Evolutionary conservation across 768 basidiomycete genomes (phyloP).

Genomic region (Dacryopinax spathularia): DNA sequence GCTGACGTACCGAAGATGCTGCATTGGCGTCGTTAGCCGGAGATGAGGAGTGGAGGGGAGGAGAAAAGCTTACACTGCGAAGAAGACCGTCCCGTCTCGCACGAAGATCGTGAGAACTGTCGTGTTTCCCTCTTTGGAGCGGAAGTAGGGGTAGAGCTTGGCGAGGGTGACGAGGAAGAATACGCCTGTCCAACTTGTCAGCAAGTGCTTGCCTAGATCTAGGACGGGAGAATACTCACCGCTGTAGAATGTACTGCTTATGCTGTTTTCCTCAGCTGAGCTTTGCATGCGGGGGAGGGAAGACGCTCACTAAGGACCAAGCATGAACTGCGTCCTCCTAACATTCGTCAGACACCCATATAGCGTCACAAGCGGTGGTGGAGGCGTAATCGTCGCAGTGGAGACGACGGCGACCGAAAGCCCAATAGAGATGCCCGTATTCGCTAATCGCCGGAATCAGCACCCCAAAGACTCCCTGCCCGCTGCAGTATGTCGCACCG

Average conservation of each 20-base stretch:
- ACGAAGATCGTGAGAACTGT: neutral
- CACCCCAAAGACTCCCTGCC: neutral
- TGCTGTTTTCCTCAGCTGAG: neutral
- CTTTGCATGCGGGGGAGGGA: neutral
- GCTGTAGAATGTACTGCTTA: neutral
- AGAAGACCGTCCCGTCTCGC: neutral
- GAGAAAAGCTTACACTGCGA: neutral
- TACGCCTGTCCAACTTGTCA: neutral
- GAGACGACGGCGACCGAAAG: neutral
- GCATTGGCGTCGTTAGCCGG: neutral
- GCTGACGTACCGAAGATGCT: neutral
- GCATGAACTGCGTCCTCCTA: neutral
- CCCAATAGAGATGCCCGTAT: neutral
- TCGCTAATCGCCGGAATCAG: neutral
- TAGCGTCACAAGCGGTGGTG: neutral
- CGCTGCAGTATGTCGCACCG: neutral
- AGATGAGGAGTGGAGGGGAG: neutral
- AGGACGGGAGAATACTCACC: no score
- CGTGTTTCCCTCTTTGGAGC: neutral
- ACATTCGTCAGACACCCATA: neutral
- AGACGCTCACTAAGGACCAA: neutral
- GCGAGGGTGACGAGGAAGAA: neutral
- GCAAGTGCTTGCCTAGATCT: neutral
- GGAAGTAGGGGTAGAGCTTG: neutral
- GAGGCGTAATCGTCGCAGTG: neutral